Percentiles rank a stretch among this genome's conserved stretches.
Conservation (phyloP, 2,329 filamentous ascomycete species). For the Stylonectria norvegica region DNA sequence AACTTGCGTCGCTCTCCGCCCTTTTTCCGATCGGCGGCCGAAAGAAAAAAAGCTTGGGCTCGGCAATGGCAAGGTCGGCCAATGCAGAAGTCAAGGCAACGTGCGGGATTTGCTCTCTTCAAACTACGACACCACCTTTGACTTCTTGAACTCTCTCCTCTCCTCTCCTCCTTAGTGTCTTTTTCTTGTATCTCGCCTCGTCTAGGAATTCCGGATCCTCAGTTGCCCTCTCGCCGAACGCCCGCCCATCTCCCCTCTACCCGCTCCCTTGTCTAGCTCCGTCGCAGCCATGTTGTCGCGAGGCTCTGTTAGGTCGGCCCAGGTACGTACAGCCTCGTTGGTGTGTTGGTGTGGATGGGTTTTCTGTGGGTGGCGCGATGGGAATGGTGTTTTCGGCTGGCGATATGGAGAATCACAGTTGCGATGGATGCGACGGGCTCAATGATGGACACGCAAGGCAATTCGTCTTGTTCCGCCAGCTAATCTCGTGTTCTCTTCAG, state of each 20-base stretch:
- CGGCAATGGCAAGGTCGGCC: constrained; percentile 14
- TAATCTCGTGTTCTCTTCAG: too few species aligned
- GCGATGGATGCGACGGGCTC: neutral
- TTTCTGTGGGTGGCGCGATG: constrained; percentile 3
- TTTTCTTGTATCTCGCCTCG: constrained; percentile 5
- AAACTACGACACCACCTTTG: neutral
- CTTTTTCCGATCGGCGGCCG: constrained; percentile 24
- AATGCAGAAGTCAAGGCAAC: constrained; percentile 10
- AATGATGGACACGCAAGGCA: too few species aligned
- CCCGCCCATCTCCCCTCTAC: constrained; percentile 4
- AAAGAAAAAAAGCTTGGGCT: constrained; percentile 15
- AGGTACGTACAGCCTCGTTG: constrained; percentile 43
- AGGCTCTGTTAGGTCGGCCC: constrained; percentile 53
- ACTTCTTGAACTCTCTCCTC: constrained; percentile 8
- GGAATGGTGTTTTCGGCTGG: neutral
- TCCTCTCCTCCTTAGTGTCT: constrained; percentile 15
- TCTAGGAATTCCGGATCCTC: neutral
- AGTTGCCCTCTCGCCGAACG: neutral
- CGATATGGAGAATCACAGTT: neutral
- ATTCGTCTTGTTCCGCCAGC: too few species aligned
- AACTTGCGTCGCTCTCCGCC: constrained; percentile 17
- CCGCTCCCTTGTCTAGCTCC: neutral
- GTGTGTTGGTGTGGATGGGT: constrained; percentile 4
- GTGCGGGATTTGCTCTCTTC: constrained; percentile 24
- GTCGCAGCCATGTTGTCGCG: constrained; percentile 54